Base-by-base conservation (phyloP, 305 asterid genomes). In the Withania somnifera region DNA sequence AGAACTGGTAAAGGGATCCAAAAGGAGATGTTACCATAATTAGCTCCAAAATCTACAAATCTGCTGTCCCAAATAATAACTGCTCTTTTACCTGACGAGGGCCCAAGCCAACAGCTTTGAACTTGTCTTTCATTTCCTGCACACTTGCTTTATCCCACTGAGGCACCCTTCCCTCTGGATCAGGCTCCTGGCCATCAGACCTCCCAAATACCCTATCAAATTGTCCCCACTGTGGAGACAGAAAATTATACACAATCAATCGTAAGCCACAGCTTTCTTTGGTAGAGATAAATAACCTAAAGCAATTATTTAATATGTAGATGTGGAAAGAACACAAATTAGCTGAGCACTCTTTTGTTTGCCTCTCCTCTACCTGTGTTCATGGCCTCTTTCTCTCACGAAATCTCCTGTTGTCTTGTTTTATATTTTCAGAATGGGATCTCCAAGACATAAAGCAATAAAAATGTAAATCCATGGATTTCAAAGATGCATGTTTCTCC, bases 111-210 rank as follows among this genome's bases (percentile, higher is more conserved):
- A 94, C 20, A 64, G 97, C 92, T 67, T 84, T 28, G 89, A 89
- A 95, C 77, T 93, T 95, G 61, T 89, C 93, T 88, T 95, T 95
- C 93, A 95, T 89, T 83, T 94, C 98, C 78, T 86, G 84, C 76
- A 94, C 97, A 76, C 87, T 90, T 50, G 93, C 85, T 64, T 84
- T 94, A 77, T 88, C 97, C 98, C 98, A 95, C 83, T 78, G 87
- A 81, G 98, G 98, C 60, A 95, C 94, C 85, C 98, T 89, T 71
- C 98, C 99, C 86, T 93, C 98, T 63, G 98, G 98, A 87, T 95
- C 99, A 77, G 98, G 93, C 77, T 90, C 88, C 81, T 90, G 92
- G 30, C 92, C 90, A 83, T 95, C 99, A 9, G 93, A 83, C 82
- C 98, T 87, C 53, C 99, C 99, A 81, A 93, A 95, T 85, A 85